Evolutionary conservation across 495 filamentous ascomycete genomes (phyloP).

Genomic region (Talaromyces nanjingensis): DNA sequence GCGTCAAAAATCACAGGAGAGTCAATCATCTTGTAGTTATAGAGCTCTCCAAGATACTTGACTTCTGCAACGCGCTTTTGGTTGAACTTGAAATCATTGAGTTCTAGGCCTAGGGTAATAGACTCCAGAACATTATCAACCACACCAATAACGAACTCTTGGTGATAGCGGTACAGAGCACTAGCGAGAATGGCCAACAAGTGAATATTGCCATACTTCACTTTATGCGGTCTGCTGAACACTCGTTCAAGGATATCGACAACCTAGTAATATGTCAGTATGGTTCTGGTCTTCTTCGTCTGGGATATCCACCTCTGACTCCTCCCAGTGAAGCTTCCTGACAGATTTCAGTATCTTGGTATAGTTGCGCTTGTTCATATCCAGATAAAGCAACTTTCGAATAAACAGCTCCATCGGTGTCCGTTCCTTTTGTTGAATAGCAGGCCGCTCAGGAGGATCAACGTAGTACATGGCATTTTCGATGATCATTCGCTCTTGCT

Average conservation of each 20-base stretch:
- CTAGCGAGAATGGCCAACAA: conserved; percentile 87
- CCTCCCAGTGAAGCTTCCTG: conserved; percentile 95
- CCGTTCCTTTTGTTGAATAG: conserved; percentile 93
- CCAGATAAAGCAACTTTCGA: conserved; percentile 81
- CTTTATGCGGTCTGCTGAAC: conserved; percentile 91
- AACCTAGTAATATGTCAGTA: conserved; percentile 41
- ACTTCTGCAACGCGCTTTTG: conserved; percentile 93
- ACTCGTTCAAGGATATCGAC: conserved; percentile 80
- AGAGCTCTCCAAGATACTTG: conserved; percentile 94
- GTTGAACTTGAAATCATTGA: conserved; percentile 97
- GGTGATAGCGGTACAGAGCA: conserved; percentile 83
- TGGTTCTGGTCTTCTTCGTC: neutral
- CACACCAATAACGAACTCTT: conserved; percentile 78
- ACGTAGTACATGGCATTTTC: conserved; percentile 99
- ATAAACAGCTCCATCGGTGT: conserved; percentile 90
- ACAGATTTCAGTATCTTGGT: conserved; percentile 89
- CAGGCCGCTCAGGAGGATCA: conserved; percentile 85
- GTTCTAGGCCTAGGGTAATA: conserved; percentile 81
- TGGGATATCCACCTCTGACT: conserved; percentile 56
- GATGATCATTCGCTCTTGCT: conserved; percentile 95
- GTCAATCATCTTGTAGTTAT: conserved; percentile 97
- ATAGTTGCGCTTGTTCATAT: conserved; percentile 91
- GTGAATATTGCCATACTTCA: conserved; percentile 96
- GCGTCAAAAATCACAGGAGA: conserved; percentile 93
- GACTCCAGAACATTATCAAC: conserved; percentile 89